Evolutionary conservation across 768 basidiomycete species (phyloP).

Genomic region (Erythrobasidium yunnanense): DNA sequence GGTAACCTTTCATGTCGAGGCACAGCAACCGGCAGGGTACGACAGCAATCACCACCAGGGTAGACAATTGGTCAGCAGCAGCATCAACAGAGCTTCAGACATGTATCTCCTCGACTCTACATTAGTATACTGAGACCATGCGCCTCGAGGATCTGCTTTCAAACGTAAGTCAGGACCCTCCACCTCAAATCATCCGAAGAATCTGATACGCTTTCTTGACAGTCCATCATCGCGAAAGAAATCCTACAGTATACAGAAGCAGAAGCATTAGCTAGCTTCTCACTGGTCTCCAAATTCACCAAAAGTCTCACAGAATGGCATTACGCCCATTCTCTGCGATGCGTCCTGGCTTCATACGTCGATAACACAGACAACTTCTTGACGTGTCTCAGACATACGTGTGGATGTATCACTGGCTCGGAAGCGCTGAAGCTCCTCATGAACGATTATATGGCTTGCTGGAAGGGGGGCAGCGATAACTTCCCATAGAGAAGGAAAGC

Average conservation of each 20-base stretch:
- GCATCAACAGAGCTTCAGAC: too few species aligned
- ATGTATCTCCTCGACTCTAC: too few species aligned
- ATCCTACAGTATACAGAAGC: constrained; percentile 6
- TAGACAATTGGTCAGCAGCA: too few species aligned
- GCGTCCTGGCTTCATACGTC: constrained; percentile 8
- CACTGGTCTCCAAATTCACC: not conserved
- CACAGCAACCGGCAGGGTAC: too few species aligned
- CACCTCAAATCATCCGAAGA: not conserved
- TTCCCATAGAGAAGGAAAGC: not conserved
- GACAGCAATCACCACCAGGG: too few species aligned
- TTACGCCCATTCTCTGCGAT: constrained; percentile 9
- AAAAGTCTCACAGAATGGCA: constrained; percentile 2
- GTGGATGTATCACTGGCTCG: constrained; percentile 15
- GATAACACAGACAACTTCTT: constrained; percentile 5
- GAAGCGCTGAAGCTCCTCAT: constrained; percentile 18
- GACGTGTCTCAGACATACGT: not conserved
- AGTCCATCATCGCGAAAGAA: not conserved
- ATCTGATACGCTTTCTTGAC: not conserved
- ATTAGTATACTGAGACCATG: too few species aligned
- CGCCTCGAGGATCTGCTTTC: not conserved
- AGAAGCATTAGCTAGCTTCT: not conserved
- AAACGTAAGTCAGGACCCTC: not conserved
- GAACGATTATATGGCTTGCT: constrained; percentile 3
- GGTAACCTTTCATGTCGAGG: too few species aligned
- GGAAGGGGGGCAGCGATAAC: not conserved